Evolutionary conservation across 192 early-diverging fungal genomes (phyloP), one percentile per base, ranked within the genome.

Genomic region (Backusella liffmaniae): DNA sequence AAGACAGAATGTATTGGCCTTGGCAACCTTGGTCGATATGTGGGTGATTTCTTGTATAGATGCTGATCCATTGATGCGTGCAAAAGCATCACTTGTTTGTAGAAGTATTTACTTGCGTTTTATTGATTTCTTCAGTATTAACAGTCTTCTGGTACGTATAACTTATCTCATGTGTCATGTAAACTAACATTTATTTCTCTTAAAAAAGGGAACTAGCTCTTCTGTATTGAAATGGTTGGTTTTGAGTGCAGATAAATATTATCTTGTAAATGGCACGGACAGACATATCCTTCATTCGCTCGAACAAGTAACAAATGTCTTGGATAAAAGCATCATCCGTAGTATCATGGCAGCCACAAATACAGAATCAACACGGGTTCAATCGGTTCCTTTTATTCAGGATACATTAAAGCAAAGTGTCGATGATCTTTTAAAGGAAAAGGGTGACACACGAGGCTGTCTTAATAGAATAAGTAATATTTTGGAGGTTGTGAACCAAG

Each of bases 121-220:
- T 32, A 83, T 84, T 66, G 73, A 73, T 0, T 80, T 67, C 70
- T 73, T 76, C 26, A 80, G 70, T 18, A 75, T 78, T 70, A 77
- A 78, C 21, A 77, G 83, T 36, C 67, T 86, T 34, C 49, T 88
- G 83, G 86, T 88, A 75, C 69, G 81, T 72, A 30, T 13, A 6
- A 56, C 1, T 2, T 4, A 16, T 49, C 18, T 49, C 0, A 10
- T 56, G 9, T 39, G 37, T 12, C 37, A 26, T n/a, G 4, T 37
- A 16, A 35, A 23, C 4, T 53, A 18, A 39, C 9, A 37, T n/a
- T 34, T 32, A 39, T 23, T 59, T 30, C 12, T 15, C 34, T 46
- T 67, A 29, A 32, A 34, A 53, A 44, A 81, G 79, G 42, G 34
- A n/a, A 15, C 46, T 7, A 26, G 72, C 32, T 30, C 76, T 41